phyloP scores from a whole-genome alignment of 768 basidiomycete species.

The Pisolithus sp. region DNA sequence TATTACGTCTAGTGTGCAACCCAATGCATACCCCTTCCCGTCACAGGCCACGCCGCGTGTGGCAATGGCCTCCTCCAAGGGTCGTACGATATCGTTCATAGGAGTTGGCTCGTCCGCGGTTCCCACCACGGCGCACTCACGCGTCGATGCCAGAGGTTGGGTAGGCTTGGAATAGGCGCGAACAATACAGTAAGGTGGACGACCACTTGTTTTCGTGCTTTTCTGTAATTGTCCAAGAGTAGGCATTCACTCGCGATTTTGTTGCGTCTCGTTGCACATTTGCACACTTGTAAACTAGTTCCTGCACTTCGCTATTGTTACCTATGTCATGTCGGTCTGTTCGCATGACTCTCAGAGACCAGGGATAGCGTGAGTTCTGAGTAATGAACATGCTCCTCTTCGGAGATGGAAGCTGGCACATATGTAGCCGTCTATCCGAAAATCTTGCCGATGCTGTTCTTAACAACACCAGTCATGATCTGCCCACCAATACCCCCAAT shows the following conservation, averaged over 20 bases:
- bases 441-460: slow-evolving; percentile 72
- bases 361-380: not conserved
- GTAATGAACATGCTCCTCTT: no score
- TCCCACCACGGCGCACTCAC: slow-evolving; percentile 77
- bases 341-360: slow-evolving; percentile 1
- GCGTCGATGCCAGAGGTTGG: slow-evolving; percentile 80
- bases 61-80: slow-evolving; percentile 58
- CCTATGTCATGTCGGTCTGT: slow-evolving; percentile 4
- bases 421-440: slow-evolving; percentile 42
- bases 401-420: no score
- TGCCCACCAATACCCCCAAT: slow-evolving; percentile 82
- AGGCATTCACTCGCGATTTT: slow-evolving; percentile 12
- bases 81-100: slow-evolving; percentile 69
- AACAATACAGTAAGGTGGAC: slow-evolving; percentile 5
- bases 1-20: slow-evolving; percentile 54
- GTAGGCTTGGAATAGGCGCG: slow-evolving; percentile 43
- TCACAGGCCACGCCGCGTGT: slow-evolving; percentile 61
- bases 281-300: slow-evolving; percentile 27
- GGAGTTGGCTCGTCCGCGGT: slow-evolving; percentile 60
- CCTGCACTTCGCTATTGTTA: slow-evolving; percentile 7
- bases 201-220: slow-evolving; percentile 16
- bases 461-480: slow-evolving; percentile 74
- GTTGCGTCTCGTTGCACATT: slow-evolving; percentile 15
- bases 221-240: slow-evolving; percentile 19
- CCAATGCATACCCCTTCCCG: slow-evolving; percentile 46